Conservation (phyloP, 2,329 filamentous ascomycete species). For the Cladosporium sphaerospermum region DNA sequence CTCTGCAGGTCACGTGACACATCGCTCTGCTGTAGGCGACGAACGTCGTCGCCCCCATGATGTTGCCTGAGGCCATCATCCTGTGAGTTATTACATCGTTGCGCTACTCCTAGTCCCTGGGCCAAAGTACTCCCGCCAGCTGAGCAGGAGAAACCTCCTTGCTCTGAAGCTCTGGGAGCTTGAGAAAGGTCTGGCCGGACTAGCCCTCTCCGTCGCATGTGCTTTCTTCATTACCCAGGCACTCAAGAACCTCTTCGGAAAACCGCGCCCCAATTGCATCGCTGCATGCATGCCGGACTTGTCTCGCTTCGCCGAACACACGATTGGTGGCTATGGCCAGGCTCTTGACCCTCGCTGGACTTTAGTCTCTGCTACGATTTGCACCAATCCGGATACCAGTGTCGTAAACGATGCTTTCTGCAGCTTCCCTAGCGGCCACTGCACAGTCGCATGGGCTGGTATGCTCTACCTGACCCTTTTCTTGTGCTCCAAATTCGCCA, state of each 20-base stretch:
- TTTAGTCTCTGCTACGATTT: constrained; percentile 69
- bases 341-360: constrained; percentile 52
- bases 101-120: constrained; percentile 66
- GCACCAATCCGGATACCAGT: constrained; percentile 55
- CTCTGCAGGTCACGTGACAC: too few species aligned
- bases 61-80: too few species aligned
- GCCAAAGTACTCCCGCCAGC: constrained; percentile 45
- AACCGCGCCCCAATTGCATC: constrained; percentile 59
- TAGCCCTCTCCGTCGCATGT: constrained; percentile 63
- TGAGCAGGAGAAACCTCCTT: constrained; percentile 55
- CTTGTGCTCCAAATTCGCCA: constrained; percentile 73
- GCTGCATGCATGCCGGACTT: constrained; percentile 71
- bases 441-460: constrained; percentile 68
- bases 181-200: constrained; percentile 74
- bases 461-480: constrained; percentile 82
- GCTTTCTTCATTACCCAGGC: constrained; percentile 77
- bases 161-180: constrained; percentile 84
- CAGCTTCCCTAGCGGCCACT: constrained; percentile 73
- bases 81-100: too few species aligned
- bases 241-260: constrained; percentile 69
- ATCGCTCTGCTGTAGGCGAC: too few species aligned
- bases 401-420: constrained; percentile 75
- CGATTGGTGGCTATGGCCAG: constrained; percentile 58
- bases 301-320: constrained; percentile 46
- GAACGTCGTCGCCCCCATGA: too few species aligned